These are phyloP conservation scores for Dendrobium chrysotoxum DNA, from an alignment of 106 monocot genomes.

Conservation along the genomic window DNA sequence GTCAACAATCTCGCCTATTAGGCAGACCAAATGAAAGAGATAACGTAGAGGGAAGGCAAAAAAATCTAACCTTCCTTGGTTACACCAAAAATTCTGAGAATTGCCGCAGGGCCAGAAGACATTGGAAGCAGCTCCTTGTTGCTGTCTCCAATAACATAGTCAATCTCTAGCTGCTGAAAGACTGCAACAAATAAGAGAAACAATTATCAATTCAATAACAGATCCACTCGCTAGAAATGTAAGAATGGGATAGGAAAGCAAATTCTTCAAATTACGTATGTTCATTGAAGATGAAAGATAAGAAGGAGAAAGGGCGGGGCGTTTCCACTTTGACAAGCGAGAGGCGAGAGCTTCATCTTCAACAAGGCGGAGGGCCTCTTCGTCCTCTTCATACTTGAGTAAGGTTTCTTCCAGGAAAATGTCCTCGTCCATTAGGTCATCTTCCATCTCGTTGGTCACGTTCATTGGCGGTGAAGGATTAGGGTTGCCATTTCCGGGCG, in stretches of 20 bases:
- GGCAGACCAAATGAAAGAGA: neutral
- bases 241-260: neutral
- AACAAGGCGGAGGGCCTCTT: slow-evolving; percentile 62
- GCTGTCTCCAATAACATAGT: slow-evolving; percentile 86
- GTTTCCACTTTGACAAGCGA: slow-evolving; percentile 79
- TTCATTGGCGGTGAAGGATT: slow-evolving; percentile 6
- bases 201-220: neutral
- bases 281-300: slow-evolving; percentile 35
- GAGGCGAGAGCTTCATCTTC: slow-evolving; percentile 64
- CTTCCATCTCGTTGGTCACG: slow-evolving; percentile 32
- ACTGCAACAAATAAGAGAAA: slow-evolving; percentile 35
- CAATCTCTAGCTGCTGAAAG: slow-evolving; percentile 98
- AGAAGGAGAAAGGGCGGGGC: slow-evolving; percentile 50
- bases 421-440: slow-evolving; percentile 98
- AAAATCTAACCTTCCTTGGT: slow-evolving; percentile 71
- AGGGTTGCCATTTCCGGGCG: slow-evolving; percentile 7
- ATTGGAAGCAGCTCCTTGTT: slow-evolving; percentile 61
- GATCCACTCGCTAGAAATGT: neutral
- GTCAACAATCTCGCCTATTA: neutral
- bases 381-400: slow-evolving; percentile 63
- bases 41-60: neutral
- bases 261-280: slow-evolving; percentile 36
- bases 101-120: slow-evolving; percentile 74
- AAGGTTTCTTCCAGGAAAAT: slow-evolving; percentile 83
- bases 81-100: slow-evolving; percentile 93